Evolutionary conservation across 495 filamentous ascomycete species (phyloP).

Genomic region (Choiromyces venosus): DNA sequence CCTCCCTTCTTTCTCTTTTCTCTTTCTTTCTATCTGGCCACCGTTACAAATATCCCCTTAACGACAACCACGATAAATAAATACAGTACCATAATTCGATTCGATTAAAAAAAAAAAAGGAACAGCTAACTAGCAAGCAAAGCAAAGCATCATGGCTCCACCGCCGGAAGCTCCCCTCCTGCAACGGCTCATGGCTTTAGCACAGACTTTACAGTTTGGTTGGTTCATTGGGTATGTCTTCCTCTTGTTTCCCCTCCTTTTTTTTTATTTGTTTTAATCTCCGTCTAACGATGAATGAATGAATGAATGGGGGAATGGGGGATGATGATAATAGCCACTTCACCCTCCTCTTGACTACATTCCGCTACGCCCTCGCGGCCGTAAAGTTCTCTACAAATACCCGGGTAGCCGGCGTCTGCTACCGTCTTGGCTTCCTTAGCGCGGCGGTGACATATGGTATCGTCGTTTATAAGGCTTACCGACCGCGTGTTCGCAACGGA

Average conservation of each 20-base stretch:
- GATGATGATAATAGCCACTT: slow-evolving; percentile 58
- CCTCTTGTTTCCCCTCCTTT: not conserved
- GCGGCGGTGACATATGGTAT: slow-evolving; percentile 93
- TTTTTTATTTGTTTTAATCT: slow-evolving; percentile 8
- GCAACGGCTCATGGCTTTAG: slow-evolving; percentile 69
- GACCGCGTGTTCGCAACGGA: slow-evolving; percentile 67
- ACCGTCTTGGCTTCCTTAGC: slow-evolving; percentile 81
- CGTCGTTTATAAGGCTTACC: slow-evolving; percentile 97
- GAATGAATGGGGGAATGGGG: too few species aligned
- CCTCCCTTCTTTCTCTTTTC: not conserved
- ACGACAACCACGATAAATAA: not conserved
- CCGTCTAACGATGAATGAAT: slow-evolving; percentile 32
- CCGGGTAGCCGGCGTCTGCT: slow-evolving; percentile 67
- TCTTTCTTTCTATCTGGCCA: not conserved
- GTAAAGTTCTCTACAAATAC: slow-evolving; percentile 75
- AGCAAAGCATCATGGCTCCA: slow-evolving; percentile 34
- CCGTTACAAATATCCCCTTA: not conserved
- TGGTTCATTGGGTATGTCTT: slow-evolving; percentile 86
- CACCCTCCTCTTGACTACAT: slow-evolving; percentile 70
- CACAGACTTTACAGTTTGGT: slow-evolving; percentile 75
- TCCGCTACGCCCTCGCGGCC: slow-evolving; percentile 76
- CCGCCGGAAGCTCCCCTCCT: slow-evolving; percentile 50
- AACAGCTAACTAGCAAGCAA: not conserved
- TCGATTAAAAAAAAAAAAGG: not conserved
- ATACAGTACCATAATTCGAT: too few species aligned